Conservation (phyloP, 129 eudicot species). For the Flaveria bidentis region DNA sequence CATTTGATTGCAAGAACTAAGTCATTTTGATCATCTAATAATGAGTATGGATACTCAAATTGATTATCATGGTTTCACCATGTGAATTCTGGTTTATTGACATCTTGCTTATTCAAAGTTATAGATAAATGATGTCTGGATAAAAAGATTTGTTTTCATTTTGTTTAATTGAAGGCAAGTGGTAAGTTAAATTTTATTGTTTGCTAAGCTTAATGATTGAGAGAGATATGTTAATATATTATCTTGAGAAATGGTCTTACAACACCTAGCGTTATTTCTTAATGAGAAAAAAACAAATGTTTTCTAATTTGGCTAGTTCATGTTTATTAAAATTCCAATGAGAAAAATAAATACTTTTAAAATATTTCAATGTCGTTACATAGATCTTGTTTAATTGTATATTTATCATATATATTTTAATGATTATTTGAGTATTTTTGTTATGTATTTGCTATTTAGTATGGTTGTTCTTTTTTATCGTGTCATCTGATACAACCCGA, state of each 20-base stretch:
- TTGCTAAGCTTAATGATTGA: not conserved
- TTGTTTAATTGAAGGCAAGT: not conserved
- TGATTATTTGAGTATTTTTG: too few relatives aligned
- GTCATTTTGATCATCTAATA: slow-evolving; percentile 21
- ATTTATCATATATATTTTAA: too few relatives aligned
- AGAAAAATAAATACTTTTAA: not conserved
- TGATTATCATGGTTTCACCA: slow-evolving; percentile 8
- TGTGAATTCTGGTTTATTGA: slow-evolving; percentile 17
- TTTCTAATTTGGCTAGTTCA: not conserved
- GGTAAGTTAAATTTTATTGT: too few relatives aligned
- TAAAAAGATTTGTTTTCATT: too few relatives aligned
- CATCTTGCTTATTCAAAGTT: slow-evolving; percentile 4
- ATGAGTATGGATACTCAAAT: not conserved
- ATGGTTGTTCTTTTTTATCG: too few relatives aligned
- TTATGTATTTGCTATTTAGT: too few relatives aligned
- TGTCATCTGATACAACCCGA: too few relatives aligned
- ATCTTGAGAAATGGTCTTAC: not conserved
- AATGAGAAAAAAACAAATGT: not conserved
- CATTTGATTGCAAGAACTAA: slow-evolving; percentile 23
- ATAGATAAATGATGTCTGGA: not conserved
- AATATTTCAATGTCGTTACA: not conserved
- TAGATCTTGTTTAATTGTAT: too few relatives aligned
- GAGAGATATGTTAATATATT: not conserved
- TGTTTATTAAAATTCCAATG: not conserved
- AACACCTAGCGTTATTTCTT: not conserved